Conservation (phyloP, 78 protist genomes). For the Cyanophora paradoxa region DNA sequence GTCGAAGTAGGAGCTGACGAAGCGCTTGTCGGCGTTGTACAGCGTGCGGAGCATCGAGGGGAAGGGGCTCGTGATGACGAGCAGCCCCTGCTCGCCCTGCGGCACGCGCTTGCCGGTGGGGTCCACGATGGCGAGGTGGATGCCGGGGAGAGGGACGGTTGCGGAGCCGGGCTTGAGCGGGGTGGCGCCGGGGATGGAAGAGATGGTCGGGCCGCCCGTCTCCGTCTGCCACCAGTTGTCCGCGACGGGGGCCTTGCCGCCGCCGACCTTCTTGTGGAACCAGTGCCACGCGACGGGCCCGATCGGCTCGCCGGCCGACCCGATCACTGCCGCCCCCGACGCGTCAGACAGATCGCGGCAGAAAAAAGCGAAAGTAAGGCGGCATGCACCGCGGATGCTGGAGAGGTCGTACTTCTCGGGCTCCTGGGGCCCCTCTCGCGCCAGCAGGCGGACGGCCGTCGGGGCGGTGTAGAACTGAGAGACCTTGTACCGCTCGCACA, state of each 20-base stretch:
- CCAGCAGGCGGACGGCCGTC: slow-evolving; percentile 88
- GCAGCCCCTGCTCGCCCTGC: slow-evolving; percentile 41
- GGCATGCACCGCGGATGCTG: too few species aligned
- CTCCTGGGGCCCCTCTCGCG: slow-evolving; percentile 56
- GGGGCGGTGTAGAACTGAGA: slow-evolving; percentile 96
- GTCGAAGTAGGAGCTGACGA: slow-evolving; percentile 32
- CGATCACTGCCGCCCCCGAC: slow-evolving; percentile 28
- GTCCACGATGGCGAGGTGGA: slow-evolving; percentile 69
- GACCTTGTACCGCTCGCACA: slow-evolving; percentile 43
- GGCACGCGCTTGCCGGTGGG: too few species aligned
- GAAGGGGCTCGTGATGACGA: slow-evolving; percentile 60
- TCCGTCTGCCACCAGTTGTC: slow-evolving; percentile 74
- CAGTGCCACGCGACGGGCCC: slow-evolving; percentile 71
- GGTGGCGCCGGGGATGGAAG: slow-evolving; percentile 84
- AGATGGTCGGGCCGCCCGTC: slow-evolving; percentile 69
- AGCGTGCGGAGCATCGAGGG: slow-evolving; percentile 72
- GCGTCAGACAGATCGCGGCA: too few species aligned
- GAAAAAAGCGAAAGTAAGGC: too few species aligned
- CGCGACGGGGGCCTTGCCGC: slow-evolving; percentile 73
- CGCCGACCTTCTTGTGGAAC: slow-evolving; percentile 73
- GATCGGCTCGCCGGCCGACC: slow-evolving; percentile 91
- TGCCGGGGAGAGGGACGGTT: slow-evolving; percentile 86
- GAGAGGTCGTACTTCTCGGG: slow-evolving; percentile 39
- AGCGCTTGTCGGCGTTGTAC: slow-evolving; percentile 45
- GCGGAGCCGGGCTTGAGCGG: slow-evolving; percentile 88